Evolutionary conservation across 805 yeast species (phyloP).

Genomic region (Saturnispora sekii): DNA sequence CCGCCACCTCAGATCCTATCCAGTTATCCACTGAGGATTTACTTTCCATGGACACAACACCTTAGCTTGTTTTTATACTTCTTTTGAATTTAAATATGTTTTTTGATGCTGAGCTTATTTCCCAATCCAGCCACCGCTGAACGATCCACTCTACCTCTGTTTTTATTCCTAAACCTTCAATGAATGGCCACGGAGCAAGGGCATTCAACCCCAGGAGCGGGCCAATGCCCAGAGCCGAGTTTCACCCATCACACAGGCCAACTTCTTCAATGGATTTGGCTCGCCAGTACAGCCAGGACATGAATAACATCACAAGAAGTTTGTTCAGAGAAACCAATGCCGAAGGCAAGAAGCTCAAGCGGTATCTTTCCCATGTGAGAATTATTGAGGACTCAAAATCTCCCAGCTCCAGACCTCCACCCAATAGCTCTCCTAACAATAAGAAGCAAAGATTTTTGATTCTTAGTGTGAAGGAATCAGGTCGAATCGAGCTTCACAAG

Average conservation of each 20-base stretch:
- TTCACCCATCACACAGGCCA: neutral
- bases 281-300: slow-evolving; percentile 48
- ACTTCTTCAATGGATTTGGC: slow-evolving; percentile 29
- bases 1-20: too few relatives aligned
- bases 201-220: too few relatives aligned
- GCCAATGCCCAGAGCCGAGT: neutral
- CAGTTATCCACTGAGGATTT: too few relatives aligned
- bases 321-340: slow-evolving; percentile 40
- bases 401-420: slow-evolving; percentile 63
- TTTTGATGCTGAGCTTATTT: too few relatives aligned
- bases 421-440: slow-evolving; percentile 33
- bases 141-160: too few relatives aligned
- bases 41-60: too few relatives aligned
- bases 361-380: slow-evolving; percentile 68
- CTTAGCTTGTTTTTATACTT: too few relatives aligned
- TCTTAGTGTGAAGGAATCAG: slow-evolving; percentile 49
- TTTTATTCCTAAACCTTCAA: too few relatives aligned
- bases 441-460: slow-evolving; percentile 57
- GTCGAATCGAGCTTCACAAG: slow-evolving; percentile 68
- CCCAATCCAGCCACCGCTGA: too few relatives aligned
- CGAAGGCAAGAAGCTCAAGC: slow-evolving; percentile 37
- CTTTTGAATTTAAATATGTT: too few relatives aligned
- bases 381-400: slow-evolving; percentile 65
- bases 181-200: too few relatives aligned
- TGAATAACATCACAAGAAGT: slow-evolving; percentile 35